Evolutionary conservation across 345 rosid genomes (phyloP), one percentile per base, ranked within the genome.

Genomic region (Boechera retrofracta): DNA sequence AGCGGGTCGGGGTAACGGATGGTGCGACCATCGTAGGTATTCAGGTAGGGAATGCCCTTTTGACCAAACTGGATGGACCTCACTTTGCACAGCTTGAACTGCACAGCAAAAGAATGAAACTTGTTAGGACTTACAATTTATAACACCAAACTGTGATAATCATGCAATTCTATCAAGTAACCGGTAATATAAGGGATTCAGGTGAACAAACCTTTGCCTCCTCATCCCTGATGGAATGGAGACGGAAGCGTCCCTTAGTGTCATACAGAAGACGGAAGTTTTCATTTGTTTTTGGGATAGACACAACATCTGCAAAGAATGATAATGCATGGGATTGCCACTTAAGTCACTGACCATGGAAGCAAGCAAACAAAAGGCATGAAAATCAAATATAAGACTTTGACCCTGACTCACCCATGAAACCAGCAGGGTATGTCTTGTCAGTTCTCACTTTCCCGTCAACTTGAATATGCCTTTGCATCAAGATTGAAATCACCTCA

Each of bases 181-280:
- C 4, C 1, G 21, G n/a, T 6, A 15, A 31, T 8, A 18, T 7
- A 7, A 67, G 56, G 16, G 39, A 61, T 52, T 21, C 15, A 28
- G 1, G 45, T 12, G 62, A 58, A 52, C 81, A 13, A 57, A 91
- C 97, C 88, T 91, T 89, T 36, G 94, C 91, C 67, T 91, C 97
- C 26, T 91, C 97, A 67, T 89, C 97, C 42, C 82, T 86, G 73
- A 91, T 67, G 54, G 91, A 86, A 75, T 87, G 93, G 56, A 91
- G 90, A 62, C 97, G 88, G 84, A 88, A 91, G 11, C 97, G 87
- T 13, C 97, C 97, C 85, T 91, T 91, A 64, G 95, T 88, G 76
- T 89, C 97, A 76, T 88, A 91, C 24, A 91, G 84, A 7, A 89
- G 89, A 52, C 97, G 93, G 74, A 89, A 88, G 84, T 82, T 90